Evolutionary conservation across 164 flowering plant genomes (phyloP), one percentile per base, ranked within the genome.

Genomic region (Hamamelis virginiana): DNA sequence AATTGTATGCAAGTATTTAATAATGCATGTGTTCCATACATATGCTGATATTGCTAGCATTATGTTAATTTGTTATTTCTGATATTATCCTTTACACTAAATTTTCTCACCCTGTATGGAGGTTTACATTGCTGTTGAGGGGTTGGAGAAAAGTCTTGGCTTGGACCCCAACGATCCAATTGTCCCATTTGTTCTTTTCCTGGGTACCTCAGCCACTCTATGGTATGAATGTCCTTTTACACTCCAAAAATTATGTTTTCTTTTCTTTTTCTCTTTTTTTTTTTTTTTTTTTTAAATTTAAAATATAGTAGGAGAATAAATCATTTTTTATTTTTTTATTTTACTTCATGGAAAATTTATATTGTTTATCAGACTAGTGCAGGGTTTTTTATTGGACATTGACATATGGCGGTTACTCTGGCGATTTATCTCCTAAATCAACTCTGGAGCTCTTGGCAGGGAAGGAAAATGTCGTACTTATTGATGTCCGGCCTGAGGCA

Each of bases 401-500:
- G 66, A 85, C 74, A 21, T 91, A 91, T 79, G 83, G 96, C 66
- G 98, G 98, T 55, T 95, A 95, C 69, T 77, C 97, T 68, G 97
- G 98, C 61, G 89, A 95, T 76, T 68, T 95, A 76, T 86, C 97
- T 67, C 96, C 98, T 52, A 45, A 83, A 57, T 72, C 67, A 64
- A 76, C 94, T 68, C 73, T 89, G 68, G 90, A 89, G 72, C 81
- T 91, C 67, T 80, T 95, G 75, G 73, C 57, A 22, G 84, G 84
- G 59, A 82, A 85, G 67, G 83, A 84, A 28, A 81, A 82, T 75
- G 86, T 67, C 50, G 83, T 85, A 22, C 92, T 95, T 46, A 80
- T 92, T 71, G 98, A 95, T 83, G 80, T 92, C 83, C 84, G 98
- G 85, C 87, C 94, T 68, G 98, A 95, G 97, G 98, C 91, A 92